phyloP scores from a whole-genome alignment of 345 rosid species.

The Hevea brasiliensis region DNA sequence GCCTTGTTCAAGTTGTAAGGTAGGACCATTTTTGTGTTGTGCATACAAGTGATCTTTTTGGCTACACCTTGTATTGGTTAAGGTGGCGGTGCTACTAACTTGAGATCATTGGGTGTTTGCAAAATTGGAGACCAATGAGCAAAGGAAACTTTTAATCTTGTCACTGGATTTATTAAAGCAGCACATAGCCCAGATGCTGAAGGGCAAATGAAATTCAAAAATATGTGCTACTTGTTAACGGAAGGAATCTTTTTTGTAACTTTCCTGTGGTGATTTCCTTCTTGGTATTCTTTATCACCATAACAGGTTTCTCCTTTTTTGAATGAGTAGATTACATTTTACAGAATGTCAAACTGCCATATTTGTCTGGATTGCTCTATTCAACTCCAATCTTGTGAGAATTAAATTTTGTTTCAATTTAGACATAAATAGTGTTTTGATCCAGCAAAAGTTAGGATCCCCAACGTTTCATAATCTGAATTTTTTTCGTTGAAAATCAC shows the following conservation, averaged over 20 bases:
- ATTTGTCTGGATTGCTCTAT: neutral
- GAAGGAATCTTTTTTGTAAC: slow-evolving; percentile 13
- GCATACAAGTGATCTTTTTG: slow-evolving; percentile 28
- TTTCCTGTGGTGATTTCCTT: neutral
- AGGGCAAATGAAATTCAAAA: slow-evolving; percentile 26
- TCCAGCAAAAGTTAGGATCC: neutral
- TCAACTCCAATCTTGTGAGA: neutral
- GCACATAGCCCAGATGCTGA: slow-evolving; percentile 12
- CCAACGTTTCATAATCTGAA: neutral
- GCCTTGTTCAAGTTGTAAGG: slow-evolving; percentile 34
- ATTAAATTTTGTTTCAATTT: neutral
- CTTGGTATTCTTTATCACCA: neutral
- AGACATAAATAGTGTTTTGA: neutral
- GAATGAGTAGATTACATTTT: neutral
- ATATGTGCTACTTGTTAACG: slow-evolving; percentile 1
- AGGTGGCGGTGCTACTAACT: slow-evolving; percentile 21
- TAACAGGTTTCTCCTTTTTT: neutral
- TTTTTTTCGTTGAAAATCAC: neutral
- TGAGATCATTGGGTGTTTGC: slow-evolving; percentile 15
- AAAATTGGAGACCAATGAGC: slow-evolving; percentile 13
- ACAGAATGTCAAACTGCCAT: neutral
- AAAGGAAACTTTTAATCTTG: slow-evolving; percentile 4
- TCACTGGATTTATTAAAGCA: slow-evolving; percentile 21
- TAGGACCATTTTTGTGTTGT: slow-evolving; percentile 38
- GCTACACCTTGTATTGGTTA: slow-evolving; percentile 26